Base-by-base conservation (phyloP, 768 basidiomycete genomes). In the Amanita molliuscula region DNA sequence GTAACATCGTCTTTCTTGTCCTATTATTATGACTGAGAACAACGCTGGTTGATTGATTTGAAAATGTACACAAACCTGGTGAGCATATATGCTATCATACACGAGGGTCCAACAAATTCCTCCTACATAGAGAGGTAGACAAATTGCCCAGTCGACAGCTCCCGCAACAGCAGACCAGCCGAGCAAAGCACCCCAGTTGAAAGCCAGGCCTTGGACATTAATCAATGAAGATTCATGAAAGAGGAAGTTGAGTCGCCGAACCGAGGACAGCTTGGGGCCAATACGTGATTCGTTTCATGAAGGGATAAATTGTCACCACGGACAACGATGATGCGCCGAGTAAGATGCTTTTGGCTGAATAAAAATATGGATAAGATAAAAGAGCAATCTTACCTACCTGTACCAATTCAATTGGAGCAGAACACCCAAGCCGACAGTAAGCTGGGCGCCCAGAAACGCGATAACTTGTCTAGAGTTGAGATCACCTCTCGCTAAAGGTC, bases 261-360 rank as follows among this genome's bases (percentile, higher is more conserved):
- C 94, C 95, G 18, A 99, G 82, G 25, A 96, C 85, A 35, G 88
- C 83, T 61, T 99, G 96, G 1, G 96, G 96, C 89, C 95, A 99
- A 62, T 97, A 73, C 0, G 96, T 99, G 35, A 96, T 68, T 11
- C 96, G 79, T 65, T 99, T 99, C 96, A 99, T 98, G 55, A 95
- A 72, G 0, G 96, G 96, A 66, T 99, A 99, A 41, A 91, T 62
- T 5, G 79, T 78, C 40, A 99, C 96, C 11, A 99, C 61, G 3
- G 84, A 83, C 35, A 99, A 70, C 0, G 93, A 96, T 0, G 92
- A 82, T 1, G 95, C 94, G 9, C 96, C 96, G 5, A 99, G 77
- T 1, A 88, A 61, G 55, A 99, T 94, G 60, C 94, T 97, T 55
- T 10, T 9, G 40, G 47, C 52, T 8, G n/a, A 31, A 25, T 31